phyloP scores from a whole-genome alignment of 805 yeast species.

The Groenewaldozyma tartarivorans region DNA sequence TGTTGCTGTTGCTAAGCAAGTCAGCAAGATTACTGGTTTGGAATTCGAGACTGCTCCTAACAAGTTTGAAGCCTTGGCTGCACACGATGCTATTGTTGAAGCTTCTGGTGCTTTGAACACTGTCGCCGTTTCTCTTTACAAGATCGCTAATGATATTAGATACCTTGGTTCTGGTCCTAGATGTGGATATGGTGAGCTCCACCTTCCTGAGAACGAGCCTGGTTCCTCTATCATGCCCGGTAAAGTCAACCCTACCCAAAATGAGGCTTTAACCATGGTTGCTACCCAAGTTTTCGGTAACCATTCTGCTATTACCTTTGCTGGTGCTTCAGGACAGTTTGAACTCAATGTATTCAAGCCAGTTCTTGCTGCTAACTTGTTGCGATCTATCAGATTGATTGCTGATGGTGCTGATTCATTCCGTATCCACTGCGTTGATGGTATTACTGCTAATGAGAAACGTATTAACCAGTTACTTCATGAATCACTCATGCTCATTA shows the following conservation, averaged over 20 bases:
- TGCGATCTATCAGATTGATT: slow-evolving; percentile 76
- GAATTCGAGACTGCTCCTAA: slow-evolving; percentile 93
- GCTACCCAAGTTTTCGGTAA: slow-evolving; percentile 97
- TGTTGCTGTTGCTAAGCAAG: slow-evolving; percentile 76
- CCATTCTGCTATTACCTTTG: slow-evolving; percentile 88
- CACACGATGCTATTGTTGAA: slow-evolving; percentile 97
- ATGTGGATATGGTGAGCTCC: slow-evolving; percentile 96
- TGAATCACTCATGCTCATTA: slow-evolving; percentile 95
- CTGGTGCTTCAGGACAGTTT: slow-evolving; percentile 98
- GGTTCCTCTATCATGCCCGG: slow-evolving; percentile 99
- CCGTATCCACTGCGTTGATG: slow-evolving; percentile 91
- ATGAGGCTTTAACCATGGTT: slow-evolving; percentile 97
- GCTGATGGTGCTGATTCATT: slow-evolving; percentile 87
- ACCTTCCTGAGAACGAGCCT: slow-evolving; percentile 97
- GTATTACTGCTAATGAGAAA: slow-evolving; percentile 79
- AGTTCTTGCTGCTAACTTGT: slow-evolving; percentile 81
- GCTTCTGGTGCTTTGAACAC: slow-evolving; percentile 96
- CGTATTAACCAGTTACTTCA: slow-evolving; percentile 81
- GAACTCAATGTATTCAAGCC: slow-evolving; percentile 98
- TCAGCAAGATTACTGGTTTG: slow-evolving; percentile 76
- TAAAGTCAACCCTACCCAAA: slow-evolving; percentile 98
- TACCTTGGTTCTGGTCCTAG: slow-evolving; percentile 98
- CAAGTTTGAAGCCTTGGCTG: slow-evolving; percentile 98
- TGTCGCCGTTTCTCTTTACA: slow-evolving; percentile 84
- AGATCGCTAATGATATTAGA: slow-evolving; percentile 96